Evolutionary conservation across 495 filamentous ascomycete species (phyloP), one percentile per base, ranked within the genome.

Genomic region (Aspergillus kassunensis): DNA sequence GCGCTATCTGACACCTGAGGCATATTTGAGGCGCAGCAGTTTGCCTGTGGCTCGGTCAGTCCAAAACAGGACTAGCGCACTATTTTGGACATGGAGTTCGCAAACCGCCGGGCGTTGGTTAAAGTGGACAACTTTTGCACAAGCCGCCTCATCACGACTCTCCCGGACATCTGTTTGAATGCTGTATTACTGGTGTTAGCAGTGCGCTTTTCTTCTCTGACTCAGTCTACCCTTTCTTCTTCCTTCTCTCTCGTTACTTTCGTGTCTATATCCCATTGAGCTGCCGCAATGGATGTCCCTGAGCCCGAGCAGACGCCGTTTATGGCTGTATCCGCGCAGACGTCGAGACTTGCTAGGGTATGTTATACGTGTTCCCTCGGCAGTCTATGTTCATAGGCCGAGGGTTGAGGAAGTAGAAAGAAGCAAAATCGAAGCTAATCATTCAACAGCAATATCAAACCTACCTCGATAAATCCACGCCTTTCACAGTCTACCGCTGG

Each of bases 401-500:
- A n/a, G 24, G 30, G 1, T 27, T 29, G 9, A 23, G 24, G 13
- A 23, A 34, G 19, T 13, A 31, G 37, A n/a, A 39, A 23, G 35
- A 42, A 47, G 12, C 11, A 10, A 13, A 47, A 0, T 4, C 1
- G 31, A 24, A 24, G 31, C 25, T 44, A 10, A 35, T 44, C 39
- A 13, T 24, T 54, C 51, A 54, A 49, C 62, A 97, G 92, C 80
- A 91, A 80, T 98, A 95, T 69, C 93, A 98, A 87, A 77, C 89
- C 47, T 90, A 89, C 54, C 86, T 98, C 43, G 93, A 98, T 73
- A 87, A 90, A 67, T 88, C 84, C 31, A 96, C 91, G 1, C 93
- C 93, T 7, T 95, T 84, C 67, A 82, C 86, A 33, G 68, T 82
- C 46, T 95, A 97, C 69, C 83, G 93, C 73, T 98, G 93, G 93